Evolutionary conservation across 2,329 filamentous ascomycete species (phyloP).

Genomic region (Fusarium abutilonis): DNA sequence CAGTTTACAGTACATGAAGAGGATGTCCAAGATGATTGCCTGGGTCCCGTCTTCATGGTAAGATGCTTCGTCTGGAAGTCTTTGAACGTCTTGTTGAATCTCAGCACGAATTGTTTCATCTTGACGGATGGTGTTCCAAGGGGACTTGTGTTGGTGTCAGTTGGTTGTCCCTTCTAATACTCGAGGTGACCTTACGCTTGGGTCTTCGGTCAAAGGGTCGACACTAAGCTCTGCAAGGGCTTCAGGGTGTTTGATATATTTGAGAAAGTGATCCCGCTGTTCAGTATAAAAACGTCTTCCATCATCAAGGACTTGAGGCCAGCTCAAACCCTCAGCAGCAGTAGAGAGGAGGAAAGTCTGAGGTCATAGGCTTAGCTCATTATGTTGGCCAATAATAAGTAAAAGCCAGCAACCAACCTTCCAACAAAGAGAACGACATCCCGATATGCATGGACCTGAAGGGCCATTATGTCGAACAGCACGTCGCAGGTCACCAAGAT

Average conservation of each 20-base stretch:
- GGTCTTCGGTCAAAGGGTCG: constrained; percentile 88
- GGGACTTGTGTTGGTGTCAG: constrained; percentile 68
- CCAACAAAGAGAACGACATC: constrained; percentile 90
- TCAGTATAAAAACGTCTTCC: constrained; percentile 79
- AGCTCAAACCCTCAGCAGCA: constrained; percentile 69
- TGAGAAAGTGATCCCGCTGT: constrained; percentile 77
- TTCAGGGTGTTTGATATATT: constrained; percentile 85
- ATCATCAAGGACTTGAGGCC: constrained; percentile 73
- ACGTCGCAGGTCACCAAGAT: constrained; percentile 69
- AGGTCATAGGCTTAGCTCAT: constrained; percentile 23
- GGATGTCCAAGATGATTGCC: constrained; percentile 81
- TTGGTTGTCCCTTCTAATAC: background rate
- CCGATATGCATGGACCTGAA: constrained; percentile 72
- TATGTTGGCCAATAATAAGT: background rate
- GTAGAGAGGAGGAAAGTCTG: constrained; percentile 85
- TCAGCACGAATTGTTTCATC: constrained; percentile 88
- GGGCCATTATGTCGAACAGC: constrained; percentile 70
- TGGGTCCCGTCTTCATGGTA: constrained; percentile 86
- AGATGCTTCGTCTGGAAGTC: constrained; percentile 90
- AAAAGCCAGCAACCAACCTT: constrained; percentile 67
- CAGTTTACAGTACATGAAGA: constrained; percentile 95
- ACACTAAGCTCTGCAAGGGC: constrained; percentile 74
- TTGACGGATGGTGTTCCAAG: constrained; percentile 86
- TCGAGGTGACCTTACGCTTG: constrained; percentile 55
- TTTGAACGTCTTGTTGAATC: constrained; percentile 92